Evolutionary conservation across 2,329 filamentous ascomycete species (phyloP).

Genomic region (Neofusicoccum sp.): DNA sequence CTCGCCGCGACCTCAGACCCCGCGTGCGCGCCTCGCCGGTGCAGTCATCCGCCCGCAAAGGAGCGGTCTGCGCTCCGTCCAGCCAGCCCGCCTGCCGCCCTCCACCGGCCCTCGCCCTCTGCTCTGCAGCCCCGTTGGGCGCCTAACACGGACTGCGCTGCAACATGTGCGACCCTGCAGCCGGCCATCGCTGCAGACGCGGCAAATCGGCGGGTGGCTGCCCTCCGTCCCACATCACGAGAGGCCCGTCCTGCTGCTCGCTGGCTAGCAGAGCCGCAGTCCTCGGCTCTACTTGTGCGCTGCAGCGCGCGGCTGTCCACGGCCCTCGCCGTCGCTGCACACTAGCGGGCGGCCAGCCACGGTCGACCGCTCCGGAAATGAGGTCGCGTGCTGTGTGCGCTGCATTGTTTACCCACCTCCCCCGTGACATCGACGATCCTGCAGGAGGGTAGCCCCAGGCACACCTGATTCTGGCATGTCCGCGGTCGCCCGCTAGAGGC

Average conservation of each 20-base stretch:
- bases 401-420: not conserved
- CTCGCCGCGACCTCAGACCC: not conserved
- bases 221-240: conserved; percentile 3
- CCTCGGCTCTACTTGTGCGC: not conserved
- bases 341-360: not conserved
- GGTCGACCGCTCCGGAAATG: conserved; percentile 3
- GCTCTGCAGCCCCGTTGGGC: not conserved
- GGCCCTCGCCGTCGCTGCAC: too few species aligned
- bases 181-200: not conserved
- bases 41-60: not conserved
- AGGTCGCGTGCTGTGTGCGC: not conserved
- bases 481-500: not conserved
- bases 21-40: not conserved
- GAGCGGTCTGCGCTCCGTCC: conserved; percentile 4
- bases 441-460: not conserved
- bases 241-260: not conserved
- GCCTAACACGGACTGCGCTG: conserved; percentile 7
- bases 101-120: conserved; percentile 1
- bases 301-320: not conserved
- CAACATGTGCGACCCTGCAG: conserved; percentile 5
- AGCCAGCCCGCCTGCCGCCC: not conserved
- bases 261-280: conserved; percentile 2
- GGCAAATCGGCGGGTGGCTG: conserved; percentile 12
- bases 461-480: not conserved
- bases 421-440: conserved; percentile 11